Evolutionary conservation across 768 basidiomycete genomes (phyloP).

Genomic region (Trametes coccinea): DNA sequence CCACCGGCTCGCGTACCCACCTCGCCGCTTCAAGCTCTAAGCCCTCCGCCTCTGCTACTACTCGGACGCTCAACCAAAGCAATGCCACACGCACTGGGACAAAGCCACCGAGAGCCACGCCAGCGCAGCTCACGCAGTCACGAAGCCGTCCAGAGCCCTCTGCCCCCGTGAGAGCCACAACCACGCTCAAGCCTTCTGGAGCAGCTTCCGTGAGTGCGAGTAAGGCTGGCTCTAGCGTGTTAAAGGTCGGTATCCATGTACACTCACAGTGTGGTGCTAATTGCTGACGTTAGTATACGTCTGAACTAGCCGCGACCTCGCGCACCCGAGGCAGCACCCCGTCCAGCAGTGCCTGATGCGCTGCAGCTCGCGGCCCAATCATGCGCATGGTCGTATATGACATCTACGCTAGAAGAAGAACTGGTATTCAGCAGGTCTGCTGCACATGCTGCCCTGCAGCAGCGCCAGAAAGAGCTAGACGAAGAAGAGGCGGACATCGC

Average conservation of each 20-base stretch:
- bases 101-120: slow-evolving; percentile 8
- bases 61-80: slow-evolving; percentile 3
- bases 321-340: background rate
- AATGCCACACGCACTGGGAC: background rate
- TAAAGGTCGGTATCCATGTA: slow-evolving; percentile 1
- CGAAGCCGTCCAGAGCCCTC: slow-evolving; percentile 7
- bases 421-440: slow-evolving; percentile 41
- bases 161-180: slow-evolving; percentile 18
- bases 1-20: slow-evolving; percentile 11
- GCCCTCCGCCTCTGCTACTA: background rate
- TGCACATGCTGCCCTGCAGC: slow-evolving; percentile 41
- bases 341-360: slow-evolving; percentile 23
- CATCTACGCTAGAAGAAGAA: slow-evolving; percentile 52
- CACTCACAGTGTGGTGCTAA: background rate
- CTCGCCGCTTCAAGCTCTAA: slow-evolving; percentile 3
- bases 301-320: slow-evolving; percentile 6
- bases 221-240: background rate
- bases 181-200: slow-evolving; percentile 15
- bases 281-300: background rate
- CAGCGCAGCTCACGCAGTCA: slow-evolving; percentile 9
- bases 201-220: slow-evolving; percentile 3
- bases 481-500: slow-evolving; percentile 43
- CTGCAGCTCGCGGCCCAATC: slow-evolving; percentile 52
- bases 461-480: slow-evolving; percentile 35
- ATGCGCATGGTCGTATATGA: slow-evolving; percentile 64